Percentiles rank a stretch among this genome's conserved stretches.
Evolutionary conservation across 1,139 yeast species (phyloP).

Genomic region (Geotrichum klebahnii): DNA sequence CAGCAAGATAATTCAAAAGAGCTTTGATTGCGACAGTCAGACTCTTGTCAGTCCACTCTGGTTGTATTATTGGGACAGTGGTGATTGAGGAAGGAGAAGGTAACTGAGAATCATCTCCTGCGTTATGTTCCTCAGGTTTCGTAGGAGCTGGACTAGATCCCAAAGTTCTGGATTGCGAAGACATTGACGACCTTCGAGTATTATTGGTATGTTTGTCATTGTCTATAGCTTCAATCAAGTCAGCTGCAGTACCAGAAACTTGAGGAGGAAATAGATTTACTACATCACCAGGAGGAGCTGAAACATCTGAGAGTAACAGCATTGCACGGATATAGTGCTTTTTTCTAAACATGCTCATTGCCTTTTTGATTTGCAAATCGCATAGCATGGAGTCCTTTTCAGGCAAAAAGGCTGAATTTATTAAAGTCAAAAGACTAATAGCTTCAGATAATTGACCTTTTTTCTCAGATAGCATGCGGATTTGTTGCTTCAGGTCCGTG

Average conservation of each 20-base stretch:
- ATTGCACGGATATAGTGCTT: constrained; percentile 43
- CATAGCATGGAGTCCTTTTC: constrained; percentile 41
- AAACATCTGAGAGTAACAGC: constrained; percentile 47
- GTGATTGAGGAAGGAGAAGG: constrained; percentile 21
- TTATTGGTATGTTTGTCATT: not conserved
- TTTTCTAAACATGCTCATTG: constrained; percentile 38
- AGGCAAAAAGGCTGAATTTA: constrained; percentile 37
- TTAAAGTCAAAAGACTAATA: constrained; percentile 42
- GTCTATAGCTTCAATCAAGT: constrained; percentile 27
- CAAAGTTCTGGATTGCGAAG: constrained; percentile 6
- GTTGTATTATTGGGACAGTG: constrained; percentile 14
- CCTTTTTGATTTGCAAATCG: constrained; percentile 46
- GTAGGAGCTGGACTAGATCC: not conserved
- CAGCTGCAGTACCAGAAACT: constrained; percentile 30
- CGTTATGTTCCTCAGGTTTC: not conserved
- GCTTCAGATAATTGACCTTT: constrained; percentile 41
- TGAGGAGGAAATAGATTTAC: constrained; percentile 45
- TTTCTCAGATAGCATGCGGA: constrained; percentile 30
- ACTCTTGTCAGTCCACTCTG: constrained; percentile 25
- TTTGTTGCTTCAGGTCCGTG: constrained; percentile 36
- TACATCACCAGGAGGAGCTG: constrained; percentile 56
- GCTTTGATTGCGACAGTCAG: constrained; percentile 47
- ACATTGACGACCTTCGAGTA: constrained; percentile 1
- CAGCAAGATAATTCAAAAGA: constrained; percentile 53
- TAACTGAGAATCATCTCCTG: not conserved